phyloP scores from a whole-genome alignment of 495 filamentous ascomycete species.

The Penicillium bovifimosum region DNA sequence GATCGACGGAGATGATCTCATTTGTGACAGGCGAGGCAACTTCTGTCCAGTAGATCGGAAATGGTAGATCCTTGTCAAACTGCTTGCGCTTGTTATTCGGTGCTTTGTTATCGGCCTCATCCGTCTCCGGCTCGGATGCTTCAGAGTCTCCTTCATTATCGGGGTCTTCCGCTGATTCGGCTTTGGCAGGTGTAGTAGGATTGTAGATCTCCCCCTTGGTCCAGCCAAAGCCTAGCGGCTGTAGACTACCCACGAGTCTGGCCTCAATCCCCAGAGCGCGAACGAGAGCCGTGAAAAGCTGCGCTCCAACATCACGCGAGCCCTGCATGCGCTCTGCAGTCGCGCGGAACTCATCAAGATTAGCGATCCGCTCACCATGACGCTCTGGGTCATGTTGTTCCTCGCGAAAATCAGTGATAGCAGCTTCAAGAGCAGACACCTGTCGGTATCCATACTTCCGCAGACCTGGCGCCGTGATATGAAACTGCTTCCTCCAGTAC shows the following conservation, averaged over 20 bases:
- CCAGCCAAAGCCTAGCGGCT: conserved; percentile 88
- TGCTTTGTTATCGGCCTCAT: neutral
- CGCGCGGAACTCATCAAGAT: conserved; percentile 60
- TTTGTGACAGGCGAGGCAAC: conserved; percentile 73
- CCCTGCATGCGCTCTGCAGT: conserved; percentile 68
- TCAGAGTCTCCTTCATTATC: conserved; percentile 14
- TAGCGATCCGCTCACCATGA: conserved; percentile 69
- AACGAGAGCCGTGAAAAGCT: conserved; percentile 87
- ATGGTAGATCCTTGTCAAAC: conserved; percentile 64
- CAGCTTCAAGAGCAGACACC: conserved; percentile 57
- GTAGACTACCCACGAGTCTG: conserved; percentile 75
- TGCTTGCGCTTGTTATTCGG: conserved; percentile 15
- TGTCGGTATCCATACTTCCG: conserved; percentile 85
- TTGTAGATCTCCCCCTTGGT: conserved; percentile 65
- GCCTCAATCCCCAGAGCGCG: conserved; percentile 76
- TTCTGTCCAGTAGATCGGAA: conserved; percentile 92
- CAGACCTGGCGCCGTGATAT: conserved; percentile 69
- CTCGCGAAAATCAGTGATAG: conserved; percentile 57
- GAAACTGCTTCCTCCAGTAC: conserved; percentile 87
- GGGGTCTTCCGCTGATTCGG: conserved; percentile 23
- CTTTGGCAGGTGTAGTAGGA: conserved; percentile 42
- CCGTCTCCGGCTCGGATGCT: conserved; percentile 12
- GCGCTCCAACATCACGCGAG: conserved; percentile 80
- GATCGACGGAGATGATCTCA: conserved; percentile 71
- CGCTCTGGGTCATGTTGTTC: conserved; percentile 53